Percentiles rank a stretch among this genome's conserved stretches.
Conservation (phyloP, 2,329 filamentous ascomycete species). For the Pseudogymnoascus sp. region DNA sequence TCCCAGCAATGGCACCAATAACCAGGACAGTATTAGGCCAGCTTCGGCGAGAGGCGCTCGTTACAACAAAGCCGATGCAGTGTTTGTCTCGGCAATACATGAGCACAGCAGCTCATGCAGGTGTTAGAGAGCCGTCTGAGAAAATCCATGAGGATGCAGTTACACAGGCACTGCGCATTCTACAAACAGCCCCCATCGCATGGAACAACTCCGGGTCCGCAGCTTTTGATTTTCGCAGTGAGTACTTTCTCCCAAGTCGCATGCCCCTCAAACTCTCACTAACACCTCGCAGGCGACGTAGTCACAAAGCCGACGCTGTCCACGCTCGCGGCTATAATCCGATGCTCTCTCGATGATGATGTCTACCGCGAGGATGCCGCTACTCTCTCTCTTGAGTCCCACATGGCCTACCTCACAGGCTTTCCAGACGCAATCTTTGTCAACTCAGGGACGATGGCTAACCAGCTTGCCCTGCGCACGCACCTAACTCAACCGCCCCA, state of each 20-base stretch:
- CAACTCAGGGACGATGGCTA: slow-evolving; percentile 88
- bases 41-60: neutral
- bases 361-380: slow-evolving; percentile 74
- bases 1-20: neutral
- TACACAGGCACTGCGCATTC: neutral
- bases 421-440: slow-evolving; percentile 76
- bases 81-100: neutral
- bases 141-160: neutral
- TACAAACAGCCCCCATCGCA: slow-evolving; percentile 14
- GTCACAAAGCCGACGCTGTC: slow-evolving; percentile 68
- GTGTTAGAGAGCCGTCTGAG: neutral
- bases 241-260: neutral
- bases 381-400: slow-evolving; percentile 66
- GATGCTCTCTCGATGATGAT: slow-evolving; percentile 72
- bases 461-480: slow-evolving; percentile 73
- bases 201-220: slow-evolving; percentile 27
- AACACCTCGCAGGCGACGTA: slow-evolving; percentile 46
- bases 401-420: slow-evolving; percentile 63
- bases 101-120: neutral
- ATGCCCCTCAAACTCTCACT: neutral
- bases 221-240: slow-evolving; percentile 30
- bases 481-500: slow-evolving; percentile 75
- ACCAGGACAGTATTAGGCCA: neutral
- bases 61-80: neutral
- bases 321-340: slow-evolving; percentile 74